phyloP scores from a whole-genome alignment of 441 rosid species.

The Capsella rubella region DNA sequence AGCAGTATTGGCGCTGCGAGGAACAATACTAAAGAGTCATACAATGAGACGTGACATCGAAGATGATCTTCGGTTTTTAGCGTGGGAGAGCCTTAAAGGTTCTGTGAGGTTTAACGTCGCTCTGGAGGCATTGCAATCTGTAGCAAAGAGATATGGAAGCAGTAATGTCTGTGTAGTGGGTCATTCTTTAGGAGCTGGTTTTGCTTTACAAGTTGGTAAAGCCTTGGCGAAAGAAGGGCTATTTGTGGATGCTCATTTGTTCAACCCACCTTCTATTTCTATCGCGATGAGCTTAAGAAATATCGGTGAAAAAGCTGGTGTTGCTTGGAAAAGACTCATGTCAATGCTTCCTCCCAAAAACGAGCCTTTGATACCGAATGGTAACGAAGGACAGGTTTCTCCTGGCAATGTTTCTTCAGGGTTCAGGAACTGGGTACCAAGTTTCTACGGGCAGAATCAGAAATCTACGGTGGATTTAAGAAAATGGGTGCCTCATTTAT shows the following conservation, averaged over 20 bases:
- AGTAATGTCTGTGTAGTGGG: slow-evolving; percentile 80
- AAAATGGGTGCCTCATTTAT: slow-evolving; percentile 90
- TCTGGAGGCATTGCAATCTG: slow-evolving; percentile 61
- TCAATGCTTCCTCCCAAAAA: slow-evolving; percentile 70
- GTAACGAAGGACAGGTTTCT: slow-evolving; percentile 41
- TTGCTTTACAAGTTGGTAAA: slow-evolving; percentile 91
- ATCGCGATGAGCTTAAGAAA: slow-evolving; percentile 84
- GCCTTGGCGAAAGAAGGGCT: slow-evolving; percentile 84
- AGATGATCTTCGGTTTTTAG: slow-evolving; percentile 92
- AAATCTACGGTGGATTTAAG: slow-evolving; percentile 55
- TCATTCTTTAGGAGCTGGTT: slow-evolving; percentile 94
- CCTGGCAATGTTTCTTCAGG: slow-evolving; percentile 47
- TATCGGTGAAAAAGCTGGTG: slow-evolving; percentile 77
- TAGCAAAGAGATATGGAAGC: slow-evolving; percentile 74
- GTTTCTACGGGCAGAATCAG: slow-evolving; percentile 54
- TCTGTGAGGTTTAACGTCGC: slow-evolving; percentile 83
- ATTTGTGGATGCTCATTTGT: slow-evolving; percentile 83
- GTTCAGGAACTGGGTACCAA: slow-evolving; percentile 70
- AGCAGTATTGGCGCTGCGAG: slow-evolving; percentile 81
- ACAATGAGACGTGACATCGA: slow-evolving; percentile 83
- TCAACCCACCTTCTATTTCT: slow-evolving; percentile 89
- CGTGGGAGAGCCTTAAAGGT: slow-evolving; percentile 97
- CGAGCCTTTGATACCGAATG: slow-evolving; percentile 27
- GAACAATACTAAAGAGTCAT: slow-evolving; percentile 80
- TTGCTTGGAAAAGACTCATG: slow-evolving; percentile 75